Base-by-base conservation (phyloP, 805 yeast genomes). In the Lachancea mirantina region DNA sequence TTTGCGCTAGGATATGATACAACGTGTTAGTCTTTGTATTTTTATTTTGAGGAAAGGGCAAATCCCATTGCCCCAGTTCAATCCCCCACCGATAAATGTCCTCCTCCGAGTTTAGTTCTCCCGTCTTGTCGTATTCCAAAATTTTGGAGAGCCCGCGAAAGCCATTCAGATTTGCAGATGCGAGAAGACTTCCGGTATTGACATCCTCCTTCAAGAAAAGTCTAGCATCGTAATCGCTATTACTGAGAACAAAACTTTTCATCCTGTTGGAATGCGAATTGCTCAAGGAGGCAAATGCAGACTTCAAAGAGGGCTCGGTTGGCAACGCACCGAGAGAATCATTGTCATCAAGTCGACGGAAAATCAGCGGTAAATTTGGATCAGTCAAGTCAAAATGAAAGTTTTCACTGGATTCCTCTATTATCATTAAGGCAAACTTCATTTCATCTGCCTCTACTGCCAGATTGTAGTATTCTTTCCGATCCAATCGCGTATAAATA, bases 11-110 rank as follows among this genome's bases (percentile, higher is more conserved):
- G n/a, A n/a, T n/a, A n/a, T n/a, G n/a, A n/a, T n/a, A 84, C 2
- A 78, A 55, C 2, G 64, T 58, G 26, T 68, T 70, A 27, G 72
- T 64, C 23, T 65, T 70, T 1, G 62, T 53, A 0, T 34, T 31
- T 0, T 68, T 50, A 0, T 38, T 42, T 2, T 47, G 50, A 1
- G 77, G 65, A 0, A 50, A 40, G 0, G 94, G 84, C 1, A 82
- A 39, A 34, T 79, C 80, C 96, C 96, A 88, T 30, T 73, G 71
- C 26, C 69, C 72, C 24, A 88, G 55, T 47, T 81, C 81, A 85
- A 95, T 79, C 1, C 77, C 72, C 74, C 85, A 77, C 37, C 71
- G 75, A 49, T 68, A 81, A 1, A 56, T 37, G 15, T 53, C 52
- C 14, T 47, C 50, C 2, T 40, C 32, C 9, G 28, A 19, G n/a